These are phyloP conservation scores for Heliamphora exappendiculata DNA, from an alignment of 148 eudicot species.

Conservation along the genomic window DNA sequence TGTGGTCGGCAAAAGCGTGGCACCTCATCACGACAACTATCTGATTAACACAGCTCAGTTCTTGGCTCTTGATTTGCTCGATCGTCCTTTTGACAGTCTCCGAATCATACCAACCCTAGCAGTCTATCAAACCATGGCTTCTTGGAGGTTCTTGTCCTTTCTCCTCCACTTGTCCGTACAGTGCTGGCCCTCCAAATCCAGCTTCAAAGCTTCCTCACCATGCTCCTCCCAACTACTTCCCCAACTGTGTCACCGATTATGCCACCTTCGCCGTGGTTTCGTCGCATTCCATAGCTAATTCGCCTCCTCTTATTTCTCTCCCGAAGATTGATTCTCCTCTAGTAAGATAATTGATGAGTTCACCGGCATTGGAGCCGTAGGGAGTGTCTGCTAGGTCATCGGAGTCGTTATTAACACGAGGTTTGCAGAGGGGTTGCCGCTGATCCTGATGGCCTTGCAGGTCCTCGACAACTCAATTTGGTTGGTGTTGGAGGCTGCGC, in stretches of 20 bases:
- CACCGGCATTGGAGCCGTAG: constrained; percentile 45
- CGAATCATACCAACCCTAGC: no score
- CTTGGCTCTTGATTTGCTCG: no score
- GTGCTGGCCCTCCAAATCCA: constrained; percentile 13
- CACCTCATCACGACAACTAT: no score
- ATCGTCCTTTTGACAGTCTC: no score
- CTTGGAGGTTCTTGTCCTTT: constrained; percentile 25
- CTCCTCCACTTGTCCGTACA: constrained; percentile 23
- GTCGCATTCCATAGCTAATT: no score
- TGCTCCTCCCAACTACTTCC: constrained; percentile 27
- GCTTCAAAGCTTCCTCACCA: constrained; percentile 5
- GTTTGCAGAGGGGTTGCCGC: constrained; percentile 47
- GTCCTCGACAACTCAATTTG: constrained; percentile 41
- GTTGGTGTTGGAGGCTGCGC: constrained; percentile 57
- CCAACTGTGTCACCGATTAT: constrained; percentile 24
- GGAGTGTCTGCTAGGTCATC: constrained; percentile 53
- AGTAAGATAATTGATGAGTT: constrained; percentile 48
- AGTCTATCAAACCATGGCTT: constrained; percentile 35
- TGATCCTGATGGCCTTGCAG: constrained; percentile 56
- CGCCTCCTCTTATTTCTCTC: neutral
- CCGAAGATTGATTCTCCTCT: neutral
- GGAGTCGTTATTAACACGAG: constrained; percentile 56
- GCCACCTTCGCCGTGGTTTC: constrained; percentile 31
- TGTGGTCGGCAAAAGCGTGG: no score
- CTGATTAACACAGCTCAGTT: no score